phyloP scores from a whole-genome alignment of 768 basidiomycete species.

The Collybia nuda region DNA sequence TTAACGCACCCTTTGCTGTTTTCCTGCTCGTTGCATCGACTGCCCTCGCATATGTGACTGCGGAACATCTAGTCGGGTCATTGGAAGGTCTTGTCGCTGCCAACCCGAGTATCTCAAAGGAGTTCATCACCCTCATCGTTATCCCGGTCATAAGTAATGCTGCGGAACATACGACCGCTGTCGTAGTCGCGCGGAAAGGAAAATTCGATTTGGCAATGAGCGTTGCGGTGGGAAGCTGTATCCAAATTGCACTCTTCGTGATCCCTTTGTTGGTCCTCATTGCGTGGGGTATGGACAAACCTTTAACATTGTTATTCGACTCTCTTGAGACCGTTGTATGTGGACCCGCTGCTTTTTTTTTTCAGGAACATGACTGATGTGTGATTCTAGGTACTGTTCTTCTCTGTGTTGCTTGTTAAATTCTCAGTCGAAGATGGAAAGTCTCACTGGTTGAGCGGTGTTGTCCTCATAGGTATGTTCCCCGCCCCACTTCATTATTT shows the following conservation, averaged over 20 bases:
- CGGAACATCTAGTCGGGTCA: conserved; percentile 39
- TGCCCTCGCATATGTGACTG: conserved; percentile 39
- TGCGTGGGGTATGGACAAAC: conserved; percentile 40
- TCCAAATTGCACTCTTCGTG: conserved; percentile 42
- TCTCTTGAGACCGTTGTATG: conserved; percentile 37
- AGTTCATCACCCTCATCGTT: conserved; percentile 45
- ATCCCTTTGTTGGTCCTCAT: conserved; percentile 37
- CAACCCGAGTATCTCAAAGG: conserved; percentile 38
- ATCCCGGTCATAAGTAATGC: conserved; percentile 42
- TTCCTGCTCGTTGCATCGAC: conserved; percentile 30
- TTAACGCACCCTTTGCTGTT: conserved; percentile 35
- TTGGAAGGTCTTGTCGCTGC: conserved; percentile 37
- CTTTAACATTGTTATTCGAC: conserved; percentile 38
- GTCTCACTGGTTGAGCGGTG: conserved; percentile 46
- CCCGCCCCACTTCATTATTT: neutral
- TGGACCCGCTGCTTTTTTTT: neutral
- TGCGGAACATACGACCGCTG: conserved; percentile 40
- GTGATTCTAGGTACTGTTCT: conserved; percentile 29
- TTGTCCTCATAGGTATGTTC: conserved; percentile 32
- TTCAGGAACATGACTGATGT: neutral
- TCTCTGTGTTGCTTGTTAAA: conserved; percentile 40
- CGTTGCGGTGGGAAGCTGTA: conserved; percentile 42
- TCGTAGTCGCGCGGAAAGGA: conserved; percentile 39
- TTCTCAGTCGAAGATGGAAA: conserved; percentile 48
- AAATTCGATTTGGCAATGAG: conserved; percentile 44